These are phyloP conservation scores for Phytophthora colocasiae DNA, from an alignment of 352 stramenopile genomes.

Conservation along the genomic window DNA sequence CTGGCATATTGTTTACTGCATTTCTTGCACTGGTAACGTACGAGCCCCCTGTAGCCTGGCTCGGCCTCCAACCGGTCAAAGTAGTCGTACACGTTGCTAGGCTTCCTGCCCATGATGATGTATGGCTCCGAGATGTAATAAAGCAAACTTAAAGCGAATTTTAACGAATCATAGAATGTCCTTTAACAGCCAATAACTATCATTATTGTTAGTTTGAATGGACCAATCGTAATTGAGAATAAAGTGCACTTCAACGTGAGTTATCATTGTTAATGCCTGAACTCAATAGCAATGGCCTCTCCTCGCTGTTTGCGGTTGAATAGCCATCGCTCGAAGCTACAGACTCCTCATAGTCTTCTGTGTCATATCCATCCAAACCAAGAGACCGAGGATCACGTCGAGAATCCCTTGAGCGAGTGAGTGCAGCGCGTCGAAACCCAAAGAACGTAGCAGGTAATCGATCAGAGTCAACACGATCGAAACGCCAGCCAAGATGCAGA, in stretches of 20 bases:
- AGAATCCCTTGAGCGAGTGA: slow-evolving; percentile 36
- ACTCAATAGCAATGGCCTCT: slow-evolving; percentile 31
- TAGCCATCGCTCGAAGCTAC: slow-evolving; percentile 25
- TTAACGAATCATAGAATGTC: too few species aligned
- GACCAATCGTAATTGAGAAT: too few species aligned
- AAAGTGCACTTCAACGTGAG: too few species aligned
- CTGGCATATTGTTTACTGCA: slow-evolving; percentile 89
- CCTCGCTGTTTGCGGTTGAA: slow-evolving; percentile 31
- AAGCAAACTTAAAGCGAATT: too few species aligned
- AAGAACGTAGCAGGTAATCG: slow-evolving; percentile 57
- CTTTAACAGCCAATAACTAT: too few species aligned
- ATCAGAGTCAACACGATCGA: slow-evolving; percentile 50
- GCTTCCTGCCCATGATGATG: slow-evolving; percentile 69
- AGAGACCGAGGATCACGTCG: slow-evolving; percentile 13
- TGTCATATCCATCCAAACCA: slow-evolving; percentile 32
- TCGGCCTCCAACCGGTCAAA: slow-evolving; percentile 77
- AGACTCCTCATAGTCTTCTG: slow-evolving; percentile 33
- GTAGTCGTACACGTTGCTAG: slow-evolving; percentile 90
- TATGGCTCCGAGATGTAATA: too few species aligned
- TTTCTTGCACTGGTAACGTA: slow-evolving; percentile 90
- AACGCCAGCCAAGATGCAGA: slow-evolving; percentile 82
- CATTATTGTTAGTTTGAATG: too few species aligned
- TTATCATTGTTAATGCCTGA: too few species aligned
- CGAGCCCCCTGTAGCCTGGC: slow-evolving; percentile 68
- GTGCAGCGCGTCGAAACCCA: slow-evolving; percentile 70